Conservation (phyloP, 805 yeast genomes). For the Danielozyma ontarioensis region DNA sequence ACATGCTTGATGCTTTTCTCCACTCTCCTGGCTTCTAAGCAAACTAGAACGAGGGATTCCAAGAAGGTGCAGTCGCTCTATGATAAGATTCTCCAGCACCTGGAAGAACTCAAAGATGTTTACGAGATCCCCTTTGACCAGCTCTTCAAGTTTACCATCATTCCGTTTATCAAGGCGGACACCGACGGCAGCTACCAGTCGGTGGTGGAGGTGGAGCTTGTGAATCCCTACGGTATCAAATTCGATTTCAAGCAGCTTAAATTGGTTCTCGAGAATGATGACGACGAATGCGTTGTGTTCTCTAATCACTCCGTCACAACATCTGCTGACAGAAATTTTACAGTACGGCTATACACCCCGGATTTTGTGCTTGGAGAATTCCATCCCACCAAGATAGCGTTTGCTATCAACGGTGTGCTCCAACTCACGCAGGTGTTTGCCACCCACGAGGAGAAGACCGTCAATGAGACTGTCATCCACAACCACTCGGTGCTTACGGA, state of each 20-base stretch:
- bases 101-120: conserved; percentile 12
- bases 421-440: background rate
- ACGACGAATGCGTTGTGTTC: too few species aligned
- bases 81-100: conserved; percentile 12
- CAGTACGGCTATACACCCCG: background rate
- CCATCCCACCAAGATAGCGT: background rate
- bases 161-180: conserved; percentile 33
- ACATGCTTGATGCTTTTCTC: conserved; percentile 40
- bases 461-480: conserved; percentile 7
- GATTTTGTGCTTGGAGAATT: background rate
- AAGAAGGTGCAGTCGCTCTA: conserved; percentile 5
- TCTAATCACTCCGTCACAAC: background rate
- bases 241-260: conserved; percentile 16
- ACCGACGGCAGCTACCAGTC: conserved; percentile 24
- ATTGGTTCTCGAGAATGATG: conserved; percentile 14
- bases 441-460: background rate
- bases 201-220: conserved; percentile 27
- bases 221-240: conserved; percentile 22
- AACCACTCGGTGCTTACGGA: background rate
- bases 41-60: background rate
- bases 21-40: too few species aligned
- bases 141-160: conserved; percentile 30
- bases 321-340: background rate
- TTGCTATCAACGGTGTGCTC: background rate
- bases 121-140: conserved; percentile 26